Percentiles rank a stretch among this genome's conserved stretches.
Evolutionary conservation across 2,329 filamentous ascomycete genomes (phyloP).

Genomic region (Trichoderma afroharzianum): DNA sequence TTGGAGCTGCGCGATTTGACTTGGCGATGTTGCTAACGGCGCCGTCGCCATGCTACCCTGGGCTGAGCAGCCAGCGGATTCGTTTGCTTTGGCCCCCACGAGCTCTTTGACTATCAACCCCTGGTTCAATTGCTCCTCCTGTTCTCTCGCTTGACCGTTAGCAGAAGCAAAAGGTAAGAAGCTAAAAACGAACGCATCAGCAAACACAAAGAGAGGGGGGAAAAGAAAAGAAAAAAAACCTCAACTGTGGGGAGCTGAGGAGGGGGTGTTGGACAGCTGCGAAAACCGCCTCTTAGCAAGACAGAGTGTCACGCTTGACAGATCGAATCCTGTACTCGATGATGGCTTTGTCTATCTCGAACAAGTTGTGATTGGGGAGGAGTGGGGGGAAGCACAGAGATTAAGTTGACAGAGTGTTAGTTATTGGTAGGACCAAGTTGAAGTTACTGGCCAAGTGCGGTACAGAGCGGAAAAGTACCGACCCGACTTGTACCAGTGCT

Average conservation of each 20-base stretch:
- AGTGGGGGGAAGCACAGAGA: background rate
- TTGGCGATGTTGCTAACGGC: conserved; percentile 10
- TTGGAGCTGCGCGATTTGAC: conserved; percentile 23
- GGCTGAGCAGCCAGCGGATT: background rate
- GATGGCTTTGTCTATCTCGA: background rate
- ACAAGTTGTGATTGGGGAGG: background rate
- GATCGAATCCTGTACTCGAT: background rate
- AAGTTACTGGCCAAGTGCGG: background rate
- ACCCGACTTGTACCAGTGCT: background rate
- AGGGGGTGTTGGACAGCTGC: background rate
- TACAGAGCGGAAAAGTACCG: background rate
- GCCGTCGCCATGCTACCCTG: conserved; percentile 7
- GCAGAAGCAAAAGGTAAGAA: background rate
- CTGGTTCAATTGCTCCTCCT: conserved; percentile 6
- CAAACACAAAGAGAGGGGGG: background rate
- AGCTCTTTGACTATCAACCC: conserved; percentile 2
- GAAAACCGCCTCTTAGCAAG: background rate
- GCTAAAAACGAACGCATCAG: background rate
- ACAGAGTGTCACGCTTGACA: background rate
- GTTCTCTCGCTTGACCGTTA: background rate
- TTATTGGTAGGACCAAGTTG: background rate
- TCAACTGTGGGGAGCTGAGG: background rate
- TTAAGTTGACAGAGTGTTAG: background rate
- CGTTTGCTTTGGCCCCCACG: conserved; percentile 3
- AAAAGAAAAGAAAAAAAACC: background rate